Evolutionary conservation across 129 eudicot species (phyloP), one percentile per base, ranked within the genome.

Genomic region (Flaveria ramosissima): DNA sequence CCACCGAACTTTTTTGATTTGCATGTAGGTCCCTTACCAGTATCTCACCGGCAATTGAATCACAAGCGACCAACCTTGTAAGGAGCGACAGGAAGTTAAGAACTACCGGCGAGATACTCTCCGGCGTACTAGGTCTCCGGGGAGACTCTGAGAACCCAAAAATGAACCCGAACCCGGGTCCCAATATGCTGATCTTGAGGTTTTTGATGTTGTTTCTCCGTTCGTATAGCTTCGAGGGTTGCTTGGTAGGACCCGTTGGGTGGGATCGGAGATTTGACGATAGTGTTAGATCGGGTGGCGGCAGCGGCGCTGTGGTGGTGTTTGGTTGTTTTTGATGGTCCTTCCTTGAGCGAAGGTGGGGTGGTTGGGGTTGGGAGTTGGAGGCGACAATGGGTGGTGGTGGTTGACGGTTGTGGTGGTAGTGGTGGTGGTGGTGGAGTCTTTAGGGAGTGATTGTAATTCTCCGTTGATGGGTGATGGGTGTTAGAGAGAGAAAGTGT

Each of bases 211-310:
- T 84, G 82, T 85, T 91, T 8, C 97, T 72, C 15, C 98, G 78
- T 72, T 94, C 96, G 76, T 88, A 91, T 6, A 94, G 88, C 80
- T 81, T 94, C 0, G 95, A 92, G 52, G 84, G 88, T 13, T 85
- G 83, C 21, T 88, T 88, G 80, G 81, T 83, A 16, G 83, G 78
- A 1, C 79, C 86, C 68, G 89, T 76, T 1, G 92, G 93, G 0
- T 23, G 98, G 97, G 48, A 90, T 89, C 2, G 90, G 86, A 78
- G 83, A 85, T 56, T 72, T 74, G 72, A 23, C 48, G 8, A 52
- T 36, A 2, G 87, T 76, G 3, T 75, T 12, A 9, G 86, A 75
- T 12, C 77, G 87, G 6, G 3, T 3, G 32, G 32, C 32, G 32
- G 32, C 24, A 1, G 1, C 24, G 24, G 24, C 32, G 32, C 1